Evolutionary conservation across 75 land plant species (phyloP), one percentile per base, ranked within the genome.

Genomic region (Sequoiadendron giganteum): DNA sequence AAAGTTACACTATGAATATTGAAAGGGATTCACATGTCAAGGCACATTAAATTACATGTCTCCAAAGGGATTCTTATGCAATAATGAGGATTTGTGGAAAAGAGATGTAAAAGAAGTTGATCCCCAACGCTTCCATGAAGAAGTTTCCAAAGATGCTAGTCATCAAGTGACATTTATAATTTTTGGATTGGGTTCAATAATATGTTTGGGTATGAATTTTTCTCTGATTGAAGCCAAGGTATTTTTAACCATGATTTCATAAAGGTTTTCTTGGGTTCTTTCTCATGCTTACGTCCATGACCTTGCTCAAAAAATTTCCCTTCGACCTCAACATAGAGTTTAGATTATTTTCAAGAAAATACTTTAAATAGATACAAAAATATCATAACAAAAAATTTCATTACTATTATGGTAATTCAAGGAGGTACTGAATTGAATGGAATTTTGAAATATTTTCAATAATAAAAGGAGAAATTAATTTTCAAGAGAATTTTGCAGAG

Each of bases 231-330:
- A 95, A 86, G 90, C 91, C 3, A 93, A 93, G 88, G 30, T 92
- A 8, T 93, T 90, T 5, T 30, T 94, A 18, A 85, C 94, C 14
- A 91, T 90, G 91, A 87, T 91, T 14, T 88, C 93, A 19, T 88
- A 85, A 56, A 73, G 85, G 11, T 95, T 91, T 78, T 86, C 89
- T 6, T 90, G 94, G 36, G 49, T 75, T 43, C 86, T 94, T 3
- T 95, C 96, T 9, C 92, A 93, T n/a, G 84, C 89, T 5, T 95
- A 93, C 88, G 86, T 77, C 21, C 96, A 95, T 87, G 90, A 90
- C 19, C 93, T 93, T 39, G 82, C 42, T 49, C 65, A 58, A n/a
- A 70, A 76, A 25, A 38, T 88, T 6, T 87, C 90, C n/a, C 39
- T 89, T 30, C 84, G 83, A 1, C 94, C 94, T 3, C 91, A 90